Evolutionary conservation across 257 asterid genomes (phyloP).

Genomic region (Solanum sejunctum): DNA sequence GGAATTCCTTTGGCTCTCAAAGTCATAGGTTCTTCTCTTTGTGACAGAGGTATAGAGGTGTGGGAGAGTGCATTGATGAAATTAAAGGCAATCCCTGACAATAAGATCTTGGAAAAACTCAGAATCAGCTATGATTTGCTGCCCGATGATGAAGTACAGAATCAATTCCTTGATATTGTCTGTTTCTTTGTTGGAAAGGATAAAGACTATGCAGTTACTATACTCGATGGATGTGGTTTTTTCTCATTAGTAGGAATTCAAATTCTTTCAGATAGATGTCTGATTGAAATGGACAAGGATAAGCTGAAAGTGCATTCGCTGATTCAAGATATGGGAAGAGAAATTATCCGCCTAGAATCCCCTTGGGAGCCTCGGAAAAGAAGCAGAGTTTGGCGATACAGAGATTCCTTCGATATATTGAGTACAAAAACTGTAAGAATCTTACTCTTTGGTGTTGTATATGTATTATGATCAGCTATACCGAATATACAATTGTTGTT

Average conservation of each 20-base stretch:
- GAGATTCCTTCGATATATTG: background rate
- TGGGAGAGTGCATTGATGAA: conserved; percentile 5
- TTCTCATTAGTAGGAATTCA: background rate
- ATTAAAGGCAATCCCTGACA: background rate
- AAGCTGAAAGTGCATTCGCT: background rate
- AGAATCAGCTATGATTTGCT: conserved; percentile 3
- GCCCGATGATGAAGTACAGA: background rate
- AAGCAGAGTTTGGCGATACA: conserved; percentile 1
- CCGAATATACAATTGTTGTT: background rate
- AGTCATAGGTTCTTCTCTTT: conserved; percentile 5
- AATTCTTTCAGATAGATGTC: background rate
- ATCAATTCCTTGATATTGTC: background rate
- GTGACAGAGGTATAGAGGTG: background rate
- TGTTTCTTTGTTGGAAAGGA: conserved; percentile 6
- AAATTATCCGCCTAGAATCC: conserved; percentile 6
- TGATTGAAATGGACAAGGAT: background rate
- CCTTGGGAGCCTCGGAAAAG: conserved; percentile 3
- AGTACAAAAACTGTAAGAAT: conserved; percentile 1
- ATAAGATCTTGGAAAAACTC: conserved; percentile 1
- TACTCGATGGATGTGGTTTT: conserved; percentile 2
- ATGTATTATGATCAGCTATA: background rate
- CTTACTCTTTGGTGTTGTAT: background rate
- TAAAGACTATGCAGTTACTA: background rate
- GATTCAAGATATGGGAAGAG: conserved; percentile 8
- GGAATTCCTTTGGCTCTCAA: conserved; percentile 12